These are phyloP conservation scores for Paulownia fortunei DNA, from an alignment of 257 asterid species.

Conservation along the genomic window DNA sequence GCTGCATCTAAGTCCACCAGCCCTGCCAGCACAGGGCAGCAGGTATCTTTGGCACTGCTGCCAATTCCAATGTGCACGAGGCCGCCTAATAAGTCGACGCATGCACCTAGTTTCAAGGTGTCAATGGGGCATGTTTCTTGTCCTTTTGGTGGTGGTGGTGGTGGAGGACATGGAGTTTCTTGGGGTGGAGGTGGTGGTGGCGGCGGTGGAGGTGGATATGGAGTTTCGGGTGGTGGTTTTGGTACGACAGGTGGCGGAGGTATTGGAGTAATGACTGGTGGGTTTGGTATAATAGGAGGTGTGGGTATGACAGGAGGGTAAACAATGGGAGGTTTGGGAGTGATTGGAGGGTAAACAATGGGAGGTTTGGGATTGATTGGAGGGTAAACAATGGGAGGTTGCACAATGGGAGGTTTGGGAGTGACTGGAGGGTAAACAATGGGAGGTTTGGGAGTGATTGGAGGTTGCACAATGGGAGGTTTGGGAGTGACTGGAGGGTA, in stretches of 20 bases:
- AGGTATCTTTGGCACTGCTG: constrained; percentile 50
- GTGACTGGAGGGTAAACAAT: constrained; percentile 33
- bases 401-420: constrained; percentile 17
- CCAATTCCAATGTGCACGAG: constrained; percentile 68
- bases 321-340: constrained; percentile 30
- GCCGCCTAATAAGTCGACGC: constrained; percentile 62
- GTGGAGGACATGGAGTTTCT: constrained; percentile 33
- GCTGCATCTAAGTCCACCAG: constrained; percentile 60
- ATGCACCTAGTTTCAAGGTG: constrained; percentile 56
- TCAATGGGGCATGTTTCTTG: constrained; percentile 53
- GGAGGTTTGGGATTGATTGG: constrained; percentile 29
- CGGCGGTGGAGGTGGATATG: background rate
- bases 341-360: constrained; percentile 32
- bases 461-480: constrained; percentile 21
- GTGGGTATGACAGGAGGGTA: constrained; percentile 28
- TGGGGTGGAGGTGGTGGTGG: constrained; percentile 28
- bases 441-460: constrained; percentile 25
- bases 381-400: constrained; percentile 18
- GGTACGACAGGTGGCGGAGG: background rate
- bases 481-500: constrained; percentile 34
- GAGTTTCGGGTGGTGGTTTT: constrained; percentile 11
- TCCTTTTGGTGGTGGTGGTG: constrained; percentile 36
- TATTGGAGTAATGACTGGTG: constrained; percentile 9
- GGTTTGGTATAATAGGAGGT: constrained; percentile 34
- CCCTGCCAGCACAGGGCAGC: constrained; percentile 59